A percentile compares a stretch with the other conserved stretches of the same genome.
Conservation (phyloP, 805 yeast genomes). For the Pichia nanzhaoensis region DNA sequence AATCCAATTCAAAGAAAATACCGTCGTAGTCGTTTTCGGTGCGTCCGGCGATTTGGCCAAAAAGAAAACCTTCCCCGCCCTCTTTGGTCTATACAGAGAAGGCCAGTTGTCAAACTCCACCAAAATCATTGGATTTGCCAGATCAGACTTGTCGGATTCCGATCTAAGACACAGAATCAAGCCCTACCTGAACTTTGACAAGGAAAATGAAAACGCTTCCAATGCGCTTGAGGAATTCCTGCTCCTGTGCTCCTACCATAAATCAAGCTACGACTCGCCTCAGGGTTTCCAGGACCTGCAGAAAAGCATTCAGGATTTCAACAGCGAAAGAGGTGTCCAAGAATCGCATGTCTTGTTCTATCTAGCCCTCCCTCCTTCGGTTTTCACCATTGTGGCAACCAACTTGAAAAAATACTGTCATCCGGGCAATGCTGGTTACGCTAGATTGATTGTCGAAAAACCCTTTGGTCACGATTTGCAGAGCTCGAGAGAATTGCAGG, state of each 20-base stretch:
- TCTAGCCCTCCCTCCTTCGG: constrained; percentile 92
- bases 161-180: constrained; percentile 65
- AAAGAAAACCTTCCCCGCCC: constrained; percentile 89
- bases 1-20: constrained; percentile 52
- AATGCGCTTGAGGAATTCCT: constrained; percentile 52
- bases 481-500: constrained; percentile 71
- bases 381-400: constrained; percentile 71
- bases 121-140: constrained; percentile 85
- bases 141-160: constrained; percentile 63
- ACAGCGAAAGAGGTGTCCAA: constrained; percentile 37
- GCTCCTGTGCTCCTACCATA: constrained; percentile 55
- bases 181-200: constrained; percentile 44
- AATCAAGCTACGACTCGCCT: constrained; percentile 74
- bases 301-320: constrained; percentile 51
- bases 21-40: constrained; percentile 78
- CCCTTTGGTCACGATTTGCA: constrained; percentile 93
- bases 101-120: constrained; percentile 67
- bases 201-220: constrained; percentile 29
- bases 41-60: constrained; percentile 95
- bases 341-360: constrained; percentile 79
- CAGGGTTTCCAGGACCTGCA: constrained; percentile 65
- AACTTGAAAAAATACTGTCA: constrained; percentile 66
- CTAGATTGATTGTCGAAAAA: constrained; percentile 88
- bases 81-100: constrained; percentile 68
- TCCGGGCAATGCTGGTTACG: constrained; percentile 54